A percentile compares a stretch with the other conserved stretches of the same genome.
These are phyloP conservation scores for Perkinsus olseni DNA, from an alignment of 169 alveolate genomes.

Conservation along the genomic window DNA sequence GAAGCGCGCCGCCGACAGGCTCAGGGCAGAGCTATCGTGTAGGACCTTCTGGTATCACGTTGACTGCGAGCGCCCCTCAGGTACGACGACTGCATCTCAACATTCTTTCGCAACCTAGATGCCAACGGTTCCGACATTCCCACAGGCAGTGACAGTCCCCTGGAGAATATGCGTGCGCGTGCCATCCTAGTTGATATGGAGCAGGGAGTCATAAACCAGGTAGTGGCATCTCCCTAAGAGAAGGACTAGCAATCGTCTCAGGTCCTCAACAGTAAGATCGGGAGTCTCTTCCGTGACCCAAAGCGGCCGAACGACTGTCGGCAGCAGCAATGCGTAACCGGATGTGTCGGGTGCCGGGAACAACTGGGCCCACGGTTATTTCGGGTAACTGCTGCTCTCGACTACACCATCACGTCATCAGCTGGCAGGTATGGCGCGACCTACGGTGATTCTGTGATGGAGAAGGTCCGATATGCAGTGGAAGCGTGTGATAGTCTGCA, in stretches of 20 bases:
- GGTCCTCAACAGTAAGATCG: not conserved
- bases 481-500: conserved; percentile 89
- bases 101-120: conserved; percentile 50
- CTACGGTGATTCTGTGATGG: conserved; percentile 71
- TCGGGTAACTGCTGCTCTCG: not conserved
- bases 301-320: not conserved
- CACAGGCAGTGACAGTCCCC: conserved; percentile 30
- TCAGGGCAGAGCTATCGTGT: conserved; percentile 15
- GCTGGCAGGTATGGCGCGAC: conserved; percentile 68
- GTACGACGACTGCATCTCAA: conserved; percentile 38
- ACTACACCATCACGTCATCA: not conserved
- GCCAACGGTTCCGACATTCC: conserved; percentile 29
- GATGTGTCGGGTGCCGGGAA: conserved; percentile 94
- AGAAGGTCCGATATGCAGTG: conserved; percentile 68
- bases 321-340: conserved; percentile 53
- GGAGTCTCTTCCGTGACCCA: not conserved
- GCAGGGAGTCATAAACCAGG: conserved; percentile 85
- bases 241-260: not conserved
- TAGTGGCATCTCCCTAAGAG: conserved; percentile 9
- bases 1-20: not conserved
- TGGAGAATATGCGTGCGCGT: conserved; percentile 60
- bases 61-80: not conserved
- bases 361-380: conserved; percentile 87
- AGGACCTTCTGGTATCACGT: not conserved
- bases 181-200: conserved; percentile 95